Evolutionary conservation across 2,329 filamentous ascomycete species (phyloP).

Genomic region (Cordyceps militaris): DNA sequence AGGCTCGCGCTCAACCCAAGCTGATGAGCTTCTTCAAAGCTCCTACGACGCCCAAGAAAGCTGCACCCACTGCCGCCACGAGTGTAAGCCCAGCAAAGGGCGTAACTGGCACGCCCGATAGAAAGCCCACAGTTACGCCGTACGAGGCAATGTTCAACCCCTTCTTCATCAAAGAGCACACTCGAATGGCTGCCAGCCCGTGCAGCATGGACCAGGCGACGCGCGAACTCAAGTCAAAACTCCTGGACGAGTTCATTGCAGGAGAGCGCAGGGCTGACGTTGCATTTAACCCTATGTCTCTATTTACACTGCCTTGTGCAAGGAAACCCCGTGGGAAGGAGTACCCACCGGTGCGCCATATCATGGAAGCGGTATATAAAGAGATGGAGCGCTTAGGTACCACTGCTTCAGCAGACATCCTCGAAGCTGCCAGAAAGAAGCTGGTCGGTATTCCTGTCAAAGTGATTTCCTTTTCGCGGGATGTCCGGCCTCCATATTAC

Average conservation of each 20-base stretch:
- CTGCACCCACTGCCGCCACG: slow-evolving; percentile 24
- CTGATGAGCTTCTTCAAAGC: slow-evolving; percentile 43
- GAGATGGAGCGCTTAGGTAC: slow-evolving; percentile 35
- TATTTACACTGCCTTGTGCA: slow-evolving; percentile 37
- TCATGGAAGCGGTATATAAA: slow-evolving; percentile 50
- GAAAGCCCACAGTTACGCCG: slow-evolving; percentile 31
- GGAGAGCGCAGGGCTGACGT: slow-evolving; percentile 38
- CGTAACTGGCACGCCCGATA: slow-evolving; percentile 13
- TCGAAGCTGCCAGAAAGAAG: slow-evolving; percentile 28
- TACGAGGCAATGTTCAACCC: slow-evolving; percentile 70
- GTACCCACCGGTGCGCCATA: slow-evolving; percentile 49
- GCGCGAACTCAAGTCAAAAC: slow-evolving; percentile 40
- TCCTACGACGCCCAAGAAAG: slow-evolving; percentile 38
- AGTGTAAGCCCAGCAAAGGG: slow-evolving; percentile 24
- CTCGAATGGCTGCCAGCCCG: slow-evolving; percentile 57
- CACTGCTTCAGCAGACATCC: slow-evolving; percentile 23
- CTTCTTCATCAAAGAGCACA: slow-evolving; percentile 71
- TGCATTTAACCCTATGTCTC: slow-evolving; percentile 37
- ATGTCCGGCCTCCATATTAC: slow-evolving; percentile 62
- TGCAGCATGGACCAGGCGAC: slow-evolving; percentile 54
- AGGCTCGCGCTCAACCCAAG: slow-evolving; percentile 40
- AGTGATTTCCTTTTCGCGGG: slow-evolving; percentile 53
- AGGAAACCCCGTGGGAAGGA: slow-evolving; percentile 37
- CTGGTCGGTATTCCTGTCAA: slow-evolving; percentile 56
- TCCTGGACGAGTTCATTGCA: slow-evolving; percentile 45